Evolutionary conservation across 2,329 filamentous ascomycete genomes (phyloP), one percentile per base, ranked within the genome.

Genomic region (Ascochyta pisi): DNA sequence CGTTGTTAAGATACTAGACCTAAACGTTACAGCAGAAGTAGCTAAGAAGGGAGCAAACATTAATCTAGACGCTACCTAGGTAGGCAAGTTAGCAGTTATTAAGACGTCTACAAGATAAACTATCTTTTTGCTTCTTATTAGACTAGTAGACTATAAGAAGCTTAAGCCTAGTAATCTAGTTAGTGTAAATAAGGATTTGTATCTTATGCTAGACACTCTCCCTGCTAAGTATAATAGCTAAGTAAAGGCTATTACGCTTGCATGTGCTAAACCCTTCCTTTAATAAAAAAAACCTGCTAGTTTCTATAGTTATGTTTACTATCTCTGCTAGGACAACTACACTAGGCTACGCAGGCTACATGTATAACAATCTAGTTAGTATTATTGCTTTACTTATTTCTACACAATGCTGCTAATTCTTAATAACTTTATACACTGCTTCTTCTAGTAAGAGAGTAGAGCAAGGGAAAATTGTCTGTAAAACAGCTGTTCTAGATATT

Each of bases 231-330:
- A 99, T 73, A 96, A 99, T 75, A 98, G 94, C 80, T 88, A 96
- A 77, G 95, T 99, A 64, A 99, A 99, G 83, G 96, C 96, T 33
- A 99, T 99, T 95, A 95, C 99, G 82, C 96, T 99, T 7, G 95
- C 1, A 16, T 16, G 16, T 16, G 16, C 16, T 16, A 16, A 16
- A 16, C 16, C 1, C 16, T 16, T 1, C 16, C 16, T 16, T 16
- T 16, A 16, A 16, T 16, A 1, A 16, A 1, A 16, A 16, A 16
- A 16, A 16, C 16, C 16, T 16, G 1, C 16, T 16, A 16, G 16
- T 16, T 1, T 16, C 16, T 16, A 16, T 1, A 16, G 16, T 16
- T 16, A 16, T 16, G 16, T 16, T 1, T 16, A 1, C 16, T 16
- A 16, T 16, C 16, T 16, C 16, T 16, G 1, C 16, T 16, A 16